These are phyloP conservation scores for Spencermartinsiella ligniputridi DNA, from an alignment of 1,139 yeast species.

Conservation along the genomic window DNA sequence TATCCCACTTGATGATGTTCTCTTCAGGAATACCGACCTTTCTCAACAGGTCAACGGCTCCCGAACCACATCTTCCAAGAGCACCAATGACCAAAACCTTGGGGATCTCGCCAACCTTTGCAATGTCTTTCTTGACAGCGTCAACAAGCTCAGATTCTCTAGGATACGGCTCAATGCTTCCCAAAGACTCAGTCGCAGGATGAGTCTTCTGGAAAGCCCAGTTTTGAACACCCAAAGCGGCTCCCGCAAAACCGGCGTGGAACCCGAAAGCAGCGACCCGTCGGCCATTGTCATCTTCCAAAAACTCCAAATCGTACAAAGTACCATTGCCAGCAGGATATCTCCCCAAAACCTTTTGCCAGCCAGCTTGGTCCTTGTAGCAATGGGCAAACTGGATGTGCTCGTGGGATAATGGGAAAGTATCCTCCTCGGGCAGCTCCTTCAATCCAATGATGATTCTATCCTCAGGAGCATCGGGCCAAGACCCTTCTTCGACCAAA, in stretches of 20 bases:
- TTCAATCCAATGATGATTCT: conserved; percentile 89
- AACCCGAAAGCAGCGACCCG: conserved; percentile 99
- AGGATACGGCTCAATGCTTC: conserved; percentile 73
- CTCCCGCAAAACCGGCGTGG: conserved; percentile 99
- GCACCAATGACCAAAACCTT: conserved; percentile 91
- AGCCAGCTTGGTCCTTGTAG: conserved; percentile 94
- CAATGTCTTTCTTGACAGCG: conserved; percentile 62
- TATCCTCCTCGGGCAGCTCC: conserved; percentile 87
- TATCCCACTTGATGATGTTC: conserved; percentile 89
- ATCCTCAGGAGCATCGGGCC: conserved; percentile 87
- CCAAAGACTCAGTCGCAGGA: conserved; percentile 51
- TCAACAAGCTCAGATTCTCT: conserved; percentile 69
- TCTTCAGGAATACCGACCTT: conserved; percentile 86
- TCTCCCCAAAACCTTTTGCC: conserved; percentile 85
- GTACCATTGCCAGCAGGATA: conserved; percentile 90
- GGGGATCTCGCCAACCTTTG: conserved; percentile 64
- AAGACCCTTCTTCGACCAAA: conserved; percentile 88
- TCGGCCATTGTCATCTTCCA: conserved; percentile 91
- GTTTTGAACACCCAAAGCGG: conserved; percentile 89
- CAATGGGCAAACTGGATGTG: conserved; percentile 99
- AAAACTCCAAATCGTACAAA: conserved; percentile 87
- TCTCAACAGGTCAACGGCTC: conserved; percentile 80
- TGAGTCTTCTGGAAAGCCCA: conserved; percentile 90
- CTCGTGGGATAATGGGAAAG: conserved; percentile 89
- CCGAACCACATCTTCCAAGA: conserved; percentile 98